These are phyloP conservation scores for Gaertneriomyces semiglobifer DNA, from an alignment of 192 early-diverging fungal genomes.

Conservation along the genomic window DNA sequence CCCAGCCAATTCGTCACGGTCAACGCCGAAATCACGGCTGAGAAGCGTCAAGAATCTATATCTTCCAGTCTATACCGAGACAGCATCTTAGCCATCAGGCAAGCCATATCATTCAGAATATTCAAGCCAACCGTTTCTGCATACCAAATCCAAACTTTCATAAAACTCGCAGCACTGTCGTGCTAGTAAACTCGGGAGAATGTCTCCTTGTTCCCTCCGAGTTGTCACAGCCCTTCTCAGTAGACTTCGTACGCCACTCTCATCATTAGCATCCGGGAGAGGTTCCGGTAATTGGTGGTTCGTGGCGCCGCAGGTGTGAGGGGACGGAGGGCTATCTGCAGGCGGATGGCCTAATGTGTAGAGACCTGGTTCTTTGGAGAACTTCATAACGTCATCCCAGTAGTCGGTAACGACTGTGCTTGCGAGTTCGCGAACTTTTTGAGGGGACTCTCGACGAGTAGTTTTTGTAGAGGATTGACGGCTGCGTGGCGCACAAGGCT, in stretches of 20 bases:
- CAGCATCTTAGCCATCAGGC: conserved; percentile 3
- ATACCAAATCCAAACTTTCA: conserved; percentile 25
- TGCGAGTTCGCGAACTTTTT: not conserved
- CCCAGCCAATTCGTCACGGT: conserved; percentile 4
- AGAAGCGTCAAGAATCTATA: conserved; percentile 23
- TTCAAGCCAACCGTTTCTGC: conserved; percentile 6
- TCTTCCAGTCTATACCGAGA: conserved; percentile 12
- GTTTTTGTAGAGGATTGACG: too few species aligned
- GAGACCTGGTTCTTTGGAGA: conserved; percentile 18
- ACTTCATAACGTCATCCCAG: conserved; percentile 38
- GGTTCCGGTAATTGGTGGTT: too few species aligned
- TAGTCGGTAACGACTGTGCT: conserved; percentile 26
- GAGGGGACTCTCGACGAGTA: not conserved
- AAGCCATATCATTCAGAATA: too few species aligned
- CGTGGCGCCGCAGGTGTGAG: not conserved
- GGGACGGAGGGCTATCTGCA: not conserved
- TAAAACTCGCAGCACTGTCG: conserved; percentile 38
- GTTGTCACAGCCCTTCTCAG: conserved; percentile 17
- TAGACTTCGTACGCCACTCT: conserved; percentile 14
- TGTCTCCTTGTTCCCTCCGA: conserved; percentile 33
- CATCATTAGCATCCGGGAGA: not conserved
- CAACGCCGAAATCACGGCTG: conserved; percentile 27
- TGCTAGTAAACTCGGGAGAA: conserved; percentile 26
- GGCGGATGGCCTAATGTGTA: conserved; percentile 3
- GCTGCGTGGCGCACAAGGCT: too few species aligned